Conservation (phyloP, 1,139 yeast species). For the Protomyces lactucae-debilis region DNA sequence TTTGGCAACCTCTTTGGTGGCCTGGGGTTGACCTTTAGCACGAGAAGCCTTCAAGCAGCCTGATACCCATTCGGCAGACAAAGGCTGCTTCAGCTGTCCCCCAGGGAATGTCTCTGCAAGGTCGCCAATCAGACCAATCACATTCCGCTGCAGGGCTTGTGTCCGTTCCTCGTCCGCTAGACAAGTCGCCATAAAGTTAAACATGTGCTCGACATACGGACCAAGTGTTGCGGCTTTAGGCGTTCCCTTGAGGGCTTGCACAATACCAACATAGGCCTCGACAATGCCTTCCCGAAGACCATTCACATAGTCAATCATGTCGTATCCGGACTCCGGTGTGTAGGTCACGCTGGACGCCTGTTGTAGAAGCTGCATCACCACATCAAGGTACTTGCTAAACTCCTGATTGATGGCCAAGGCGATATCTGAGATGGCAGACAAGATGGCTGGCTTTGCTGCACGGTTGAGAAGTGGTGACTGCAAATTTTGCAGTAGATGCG, state of each 20-base stretch:
- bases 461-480: constrained; percentile 50
- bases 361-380: constrained; percentile 66
- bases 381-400: constrained; percentile 71
- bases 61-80: constrained; percentile 30
- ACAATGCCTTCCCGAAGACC: constrained; percentile 77
- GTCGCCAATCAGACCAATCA: constrained; percentile 30
- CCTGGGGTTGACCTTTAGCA: constrained; percentile 25
- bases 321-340: constrained; percentile 57
- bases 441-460: constrained; percentile 77
- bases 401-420: constrained; percentile 79
- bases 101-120: constrained; percentile 31
- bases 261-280: constrained; percentile 92
- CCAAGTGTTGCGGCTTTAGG: constrained; percentile 59
- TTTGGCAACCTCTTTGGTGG: constrained; percentile 31
- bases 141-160: constrained; percentile 26
- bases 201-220: constrained; percentile 64
- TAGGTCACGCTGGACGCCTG: constrained; percentile 52
- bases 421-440: constrained; percentile 95
- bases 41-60: constrained; percentile 29
- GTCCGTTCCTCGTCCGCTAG: constrained; percentile 47
- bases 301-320: constrained; percentile 69
- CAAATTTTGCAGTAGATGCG: constrained; percentile 66
- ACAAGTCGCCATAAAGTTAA: constrained; percentile 60
- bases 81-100: constrained; percentile 26
- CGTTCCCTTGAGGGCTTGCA: constrained; percentile 63